Base-by-base conservation (phyloP, 2,329 filamentous ascomycete genomes). In the Botrytis byssoidea region DNA sequence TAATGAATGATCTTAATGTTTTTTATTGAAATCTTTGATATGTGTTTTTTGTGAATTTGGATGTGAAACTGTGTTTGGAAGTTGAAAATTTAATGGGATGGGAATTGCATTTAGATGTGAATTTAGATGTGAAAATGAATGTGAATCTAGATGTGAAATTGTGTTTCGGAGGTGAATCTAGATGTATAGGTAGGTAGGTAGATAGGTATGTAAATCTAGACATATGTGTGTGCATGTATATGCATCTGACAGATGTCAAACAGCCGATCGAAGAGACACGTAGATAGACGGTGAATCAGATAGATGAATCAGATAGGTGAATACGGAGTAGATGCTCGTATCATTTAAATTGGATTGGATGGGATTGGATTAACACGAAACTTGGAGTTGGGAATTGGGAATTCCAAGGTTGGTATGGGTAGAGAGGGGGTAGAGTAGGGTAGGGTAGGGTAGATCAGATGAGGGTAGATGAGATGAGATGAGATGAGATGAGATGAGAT, bases 1-100 rank as follows among this genome's bases (percentile, higher is more conserved):
- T 70, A 70, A 70, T 61, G 68, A 70, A 70, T 60, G 55, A 70
- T 60, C 40, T 46, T 70, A n/a, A 70, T 61, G 68, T 60, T 32
- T 70, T 44, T 35, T 35, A 29, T 42, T 64, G 37, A 57, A 57
- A 57, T 12, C 20, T 25, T 25, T 61, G 35, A 37, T 5, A 32
- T 32, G 32, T 51, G 5, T 2, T 51, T 51, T 51, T 57, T 57
- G 16, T 57, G 51, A 57, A 42, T 3, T 1, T n/a, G 12, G 10
- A 51, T n/a, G 25, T n/a, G 48, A n/a, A 25, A 5, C 25, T 48
- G 44, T 8, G 44, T 46, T 8, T 46, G 20, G 18, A 6, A 44
- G 16, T 3, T n/a, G 25, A n/a, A 55, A 12, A 32, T 40, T 40
- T 35, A 4, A 35, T 35, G 35, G 9, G 37, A 3, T 40, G 10